Conservation (phyloP, 139 green algal species). For the Tetratostichococcus sp. region DNA sequence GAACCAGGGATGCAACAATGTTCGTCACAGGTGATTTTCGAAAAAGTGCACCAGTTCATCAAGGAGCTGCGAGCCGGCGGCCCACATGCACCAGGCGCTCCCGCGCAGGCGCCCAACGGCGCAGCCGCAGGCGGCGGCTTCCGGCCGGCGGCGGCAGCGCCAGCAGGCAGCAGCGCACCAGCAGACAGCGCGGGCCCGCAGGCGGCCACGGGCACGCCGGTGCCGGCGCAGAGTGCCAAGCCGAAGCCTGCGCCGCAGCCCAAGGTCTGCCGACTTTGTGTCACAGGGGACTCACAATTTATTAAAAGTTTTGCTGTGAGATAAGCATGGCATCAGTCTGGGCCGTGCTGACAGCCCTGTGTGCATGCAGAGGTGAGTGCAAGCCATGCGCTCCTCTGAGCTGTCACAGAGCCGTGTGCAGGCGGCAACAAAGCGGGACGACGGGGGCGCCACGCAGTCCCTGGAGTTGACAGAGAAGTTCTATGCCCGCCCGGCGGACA, state of each 20-base stretch:
- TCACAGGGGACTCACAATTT: no score
- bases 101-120: background rate
- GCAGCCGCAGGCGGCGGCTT: no score
- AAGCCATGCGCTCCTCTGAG: no score
- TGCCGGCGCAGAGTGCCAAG: background rate
- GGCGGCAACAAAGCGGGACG: background rate
- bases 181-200: background rate
- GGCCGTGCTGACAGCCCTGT: no score
- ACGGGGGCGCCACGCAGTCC: constrained; percentile 14
- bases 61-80: constrained; percentile 62
- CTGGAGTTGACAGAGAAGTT: constrained; percentile 66
- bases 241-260: background rate
- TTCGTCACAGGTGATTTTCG: constrained; percentile 34
- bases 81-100: background rate
- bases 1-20: no score
- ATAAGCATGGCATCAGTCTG: no score
- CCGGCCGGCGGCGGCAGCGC: no score
- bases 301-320: no score
- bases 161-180: background rate
- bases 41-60: constrained; percentile 50
- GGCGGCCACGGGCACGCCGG: background rate
- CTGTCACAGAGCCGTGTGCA: no score
- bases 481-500: constrained; percentile 40
- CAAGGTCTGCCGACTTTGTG: background rate
- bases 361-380: no score